Conservation (phyloP, 331 rosid genomes). For the Quercus phellos region DNA sequence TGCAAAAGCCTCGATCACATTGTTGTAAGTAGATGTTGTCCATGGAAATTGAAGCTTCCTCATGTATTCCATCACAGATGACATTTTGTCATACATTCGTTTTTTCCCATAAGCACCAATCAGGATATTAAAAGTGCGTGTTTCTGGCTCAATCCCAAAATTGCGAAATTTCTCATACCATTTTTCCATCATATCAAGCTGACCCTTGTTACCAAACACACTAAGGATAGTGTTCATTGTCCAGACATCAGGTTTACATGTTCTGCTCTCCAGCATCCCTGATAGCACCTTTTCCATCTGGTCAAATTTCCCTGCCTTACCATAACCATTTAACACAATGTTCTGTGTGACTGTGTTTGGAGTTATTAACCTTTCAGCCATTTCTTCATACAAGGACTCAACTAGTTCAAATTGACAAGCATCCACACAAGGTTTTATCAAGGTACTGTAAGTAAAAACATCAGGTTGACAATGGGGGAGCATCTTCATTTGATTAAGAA, state of each 20-base stretch:
- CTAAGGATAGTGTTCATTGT: constrained; percentile 89
- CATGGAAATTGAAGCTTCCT: constrained; percentile 91
- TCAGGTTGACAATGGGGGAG: constrained; percentile 90
- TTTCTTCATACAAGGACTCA: constrained; percentile 63
- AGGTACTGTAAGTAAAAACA: constrained; percentile 79
- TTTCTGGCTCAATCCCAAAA: constrained; percentile 91
- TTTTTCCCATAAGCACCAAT: constrained; percentile 93
- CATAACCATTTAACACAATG: constrained; percentile 88
- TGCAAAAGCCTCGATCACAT: constrained; percentile 90
- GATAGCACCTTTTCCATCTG: constrained; percentile 84
- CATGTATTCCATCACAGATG: constrained; percentile 98
- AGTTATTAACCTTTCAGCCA: constrained; percentile 56
- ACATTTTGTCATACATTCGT: constrained; percentile 91
- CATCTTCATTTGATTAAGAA: constrained; percentile 72
- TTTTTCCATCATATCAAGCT: constrained; percentile 86
- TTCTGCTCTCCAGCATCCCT: constrained; percentile 73
- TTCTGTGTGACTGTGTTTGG: constrained; percentile 95
- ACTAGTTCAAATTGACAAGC: constrained; percentile 65
- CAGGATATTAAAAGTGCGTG: constrained; percentile 82
- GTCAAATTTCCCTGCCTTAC: constrained; percentile 81
- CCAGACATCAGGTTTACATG: constrained; percentile 92
- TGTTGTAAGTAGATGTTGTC: constrained; percentile 93
- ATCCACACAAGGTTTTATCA: constrained; percentile 79
- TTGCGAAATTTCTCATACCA: constrained; percentile 95
- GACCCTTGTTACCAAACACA: constrained; percentile 84